A percentile compares a stretch with the other conserved stretches of the same genome.
These are phyloP conservation scores for Epichloe coenophiala DNA, from an alignment of 2,329 filamentous ascomycete species.

Conservation along the genomic window DNA sequence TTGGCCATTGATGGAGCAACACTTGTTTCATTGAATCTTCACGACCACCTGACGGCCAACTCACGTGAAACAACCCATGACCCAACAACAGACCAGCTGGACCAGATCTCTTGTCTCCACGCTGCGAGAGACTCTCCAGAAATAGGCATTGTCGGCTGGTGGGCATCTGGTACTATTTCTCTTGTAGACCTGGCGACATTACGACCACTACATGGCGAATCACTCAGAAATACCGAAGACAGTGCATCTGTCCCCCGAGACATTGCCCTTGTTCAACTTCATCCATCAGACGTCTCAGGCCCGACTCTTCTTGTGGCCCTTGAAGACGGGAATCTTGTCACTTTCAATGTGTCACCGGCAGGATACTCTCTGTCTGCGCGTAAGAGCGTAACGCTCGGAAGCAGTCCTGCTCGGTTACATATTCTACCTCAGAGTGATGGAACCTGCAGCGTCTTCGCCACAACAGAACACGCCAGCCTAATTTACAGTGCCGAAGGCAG, in stretches of 20 bases:
- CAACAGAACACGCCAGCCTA: conserved; percentile 83
- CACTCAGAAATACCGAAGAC: conserved; percentile 45
- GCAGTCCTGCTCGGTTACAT: conserved; percentile 70
- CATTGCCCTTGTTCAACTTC: conserved; percentile 64
- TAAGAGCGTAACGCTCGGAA: conserved; percentile 76
- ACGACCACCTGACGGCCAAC: conserved; percentile 40
- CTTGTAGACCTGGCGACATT: conserved; percentile 58
- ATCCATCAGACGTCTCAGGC: conserved; percentile 41
- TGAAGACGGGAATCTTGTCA: conserved; percentile 83
- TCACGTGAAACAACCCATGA: conserved; percentile 48
- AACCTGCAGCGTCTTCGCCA: conserved; percentile 75
- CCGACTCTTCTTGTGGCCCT: conserved; percentile 80
- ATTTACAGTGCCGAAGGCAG: conserved; percentile 84
- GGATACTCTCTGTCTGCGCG: conserved; percentile 54
- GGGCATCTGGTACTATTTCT: conserved; percentile 67
- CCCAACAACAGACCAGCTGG: conserved; percentile 19
- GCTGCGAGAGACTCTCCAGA: conserved; percentile 49
- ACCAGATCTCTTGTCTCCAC: conserved; percentile 78
- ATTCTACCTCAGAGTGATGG: conserved; percentile 55
- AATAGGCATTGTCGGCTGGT: conserved; percentile 74
- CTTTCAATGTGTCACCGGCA: conserved; percentile 54
- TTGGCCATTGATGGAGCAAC: conserved; percentile 64
- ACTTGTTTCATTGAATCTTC: conserved; percentile 55
- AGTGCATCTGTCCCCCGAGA: conserved; percentile 71
- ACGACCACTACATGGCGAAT: conserved; percentile 49